phyloP scores from a whole-genome alignment of 768 basidiomycete species.

The Fistulinella prunicolor region DNA sequence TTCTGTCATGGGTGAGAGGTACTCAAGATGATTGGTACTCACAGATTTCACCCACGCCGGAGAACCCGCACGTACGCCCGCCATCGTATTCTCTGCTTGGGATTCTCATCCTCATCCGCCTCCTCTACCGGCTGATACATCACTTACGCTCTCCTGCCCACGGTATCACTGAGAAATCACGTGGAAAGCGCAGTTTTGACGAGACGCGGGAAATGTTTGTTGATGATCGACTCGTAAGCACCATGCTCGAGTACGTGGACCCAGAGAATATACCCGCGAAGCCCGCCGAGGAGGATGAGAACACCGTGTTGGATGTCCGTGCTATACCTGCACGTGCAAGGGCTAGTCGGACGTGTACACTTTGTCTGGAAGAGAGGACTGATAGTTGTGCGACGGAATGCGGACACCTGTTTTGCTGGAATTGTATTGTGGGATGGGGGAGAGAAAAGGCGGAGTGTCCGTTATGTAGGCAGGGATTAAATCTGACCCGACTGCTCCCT shows the following conservation, averaged over 20 bases:
- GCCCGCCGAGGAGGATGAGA: conserved; percentile 66
- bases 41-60: conserved; percentile 71
- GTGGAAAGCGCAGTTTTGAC: conserved; percentile 33
- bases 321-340: conserved; percentile 51
- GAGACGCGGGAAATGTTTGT: conserved; percentile 42
- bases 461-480: conserved; percentile 75
- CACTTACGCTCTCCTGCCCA: conserved; percentile 38
- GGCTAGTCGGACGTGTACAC: conserved; percentile 68
- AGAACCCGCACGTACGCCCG: conserved; percentile 67
- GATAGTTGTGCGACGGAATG: conserved; percentile 83
- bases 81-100: conserved; percentile 89
- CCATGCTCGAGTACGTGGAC: conserved; percentile 48
- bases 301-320: conserved; percentile 61
- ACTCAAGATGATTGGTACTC: conserved; percentile 8
- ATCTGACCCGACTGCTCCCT: conserved; percentile 66
- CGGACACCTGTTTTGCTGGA: conserved; percentile 89
- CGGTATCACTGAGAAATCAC: conserved; percentile 27
- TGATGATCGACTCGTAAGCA: conserved; percentile 60
- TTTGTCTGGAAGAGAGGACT: conserved; percentile 83
- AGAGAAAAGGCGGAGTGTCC: conserved; percentile 90
- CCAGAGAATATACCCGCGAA: conserved; percentile 52
- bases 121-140: conserved; percentile 57
- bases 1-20: background rate
- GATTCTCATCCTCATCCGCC: conserved; percentile 61
- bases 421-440: conserved; percentile 85